Percentiles rank a stretch among this genome's conserved stretches.
These are phyloP conservation scores for Tirmania nivea DNA, from an alignment of 495 filamentous ascomycete species.

Conservation along the genomic window DNA sequence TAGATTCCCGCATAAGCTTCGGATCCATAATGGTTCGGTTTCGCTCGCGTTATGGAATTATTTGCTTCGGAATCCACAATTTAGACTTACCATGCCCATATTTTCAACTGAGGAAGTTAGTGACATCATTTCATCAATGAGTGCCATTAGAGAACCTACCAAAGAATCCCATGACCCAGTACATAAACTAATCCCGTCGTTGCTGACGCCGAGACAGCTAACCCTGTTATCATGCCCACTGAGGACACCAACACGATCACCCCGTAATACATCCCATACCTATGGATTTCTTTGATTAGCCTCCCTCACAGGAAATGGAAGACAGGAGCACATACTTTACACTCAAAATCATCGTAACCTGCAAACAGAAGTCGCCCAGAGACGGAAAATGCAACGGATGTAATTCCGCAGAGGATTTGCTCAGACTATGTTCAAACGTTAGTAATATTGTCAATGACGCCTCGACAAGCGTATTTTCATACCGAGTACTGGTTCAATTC, in stretches of 20 bases:
- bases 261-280: constrained; percentile 96
- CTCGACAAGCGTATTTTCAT: constrained; percentile 19
- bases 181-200: constrained; percentile 96
- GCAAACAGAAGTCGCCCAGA: constrained; percentile 90
- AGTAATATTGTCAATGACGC: neutral
- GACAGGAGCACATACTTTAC: constrained; percentile 51
- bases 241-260: constrained; percentile 87
- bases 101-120: constrained; percentile 12
- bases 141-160: constrained; percentile 35
- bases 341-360: constrained; percentile 97
- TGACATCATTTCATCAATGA: constrained; percentile 1
- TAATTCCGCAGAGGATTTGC: constrained; percentile 92
- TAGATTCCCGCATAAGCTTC: no score
- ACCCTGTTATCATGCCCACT: constrained; percentile 97
- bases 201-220: constrained; percentile 93
- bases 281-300: constrained; percentile 22
- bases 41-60: no score
- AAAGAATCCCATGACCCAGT: constrained; percentile 98
- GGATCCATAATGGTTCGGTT: no score
- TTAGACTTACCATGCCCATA: constrained; percentile 13
- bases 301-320: neutral
- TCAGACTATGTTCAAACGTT: constrained; percentile 46
- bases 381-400: constrained; percentile 92
- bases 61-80: neutral
- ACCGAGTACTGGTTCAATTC: constrained; percentile 95